Evolutionary conservation across 2,329 filamentous ascomycete species (phyloP).

Genomic region (Fusarium transvaalense): DNA sequence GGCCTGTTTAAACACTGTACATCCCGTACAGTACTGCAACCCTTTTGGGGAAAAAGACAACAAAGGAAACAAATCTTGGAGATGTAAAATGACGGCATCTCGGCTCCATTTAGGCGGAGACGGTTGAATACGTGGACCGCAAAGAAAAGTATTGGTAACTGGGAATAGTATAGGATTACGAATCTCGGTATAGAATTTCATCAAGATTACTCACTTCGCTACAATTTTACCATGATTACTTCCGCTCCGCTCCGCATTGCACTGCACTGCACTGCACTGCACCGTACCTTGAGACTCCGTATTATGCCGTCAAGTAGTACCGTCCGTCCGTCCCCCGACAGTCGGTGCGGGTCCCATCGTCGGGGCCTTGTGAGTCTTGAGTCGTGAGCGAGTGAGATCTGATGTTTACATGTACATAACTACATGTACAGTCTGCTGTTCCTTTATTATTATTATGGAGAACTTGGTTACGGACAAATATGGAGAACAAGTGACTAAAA

Average conservation of each 20-base stretch:
- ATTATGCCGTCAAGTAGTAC: slow-evolving; percentile 14
- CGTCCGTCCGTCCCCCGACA: slow-evolving; percentile 18
- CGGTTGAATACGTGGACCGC: slow-evolving; percentile 15
- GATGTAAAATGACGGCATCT: slow-evolving; percentile 28
- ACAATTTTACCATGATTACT: slow-evolving; percentile 1
- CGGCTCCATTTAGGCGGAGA: slow-evolving; percentile 17
- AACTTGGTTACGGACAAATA: slow-evolving; percentile 7
- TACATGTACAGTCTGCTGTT: slow-evolving; percentile 33
- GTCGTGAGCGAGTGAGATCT: slow-evolving; percentile 7
- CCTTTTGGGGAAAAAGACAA: slow-evolving; percentile 37
- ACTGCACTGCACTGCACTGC: no score
- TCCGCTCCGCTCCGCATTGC: neutral
- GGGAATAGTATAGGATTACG: slow-evolving; percentile 19
- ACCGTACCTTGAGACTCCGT: slow-evolving; percentile 4
- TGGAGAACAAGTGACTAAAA: slow-evolving; percentile 18
- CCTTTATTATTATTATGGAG: slow-evolving; percentile 26
- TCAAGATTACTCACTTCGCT: slow-evolving; percentile 26
- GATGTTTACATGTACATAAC: no score
- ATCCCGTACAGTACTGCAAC: neutral
- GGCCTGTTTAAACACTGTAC: slow-evolving; percentile 8
- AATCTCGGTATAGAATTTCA: slow-evolving; percentile 32
- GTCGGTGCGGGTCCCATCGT: slow-evolving; percentile 22
- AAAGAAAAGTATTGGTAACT: neutral
- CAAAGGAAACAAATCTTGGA: slow-evolving; percentile 28
- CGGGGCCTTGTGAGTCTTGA: slow-evolving; percentile 16